Conservation (phyloP, 139 green algal genomes). For the Chlamydomonas sphaeroides region DNA sequence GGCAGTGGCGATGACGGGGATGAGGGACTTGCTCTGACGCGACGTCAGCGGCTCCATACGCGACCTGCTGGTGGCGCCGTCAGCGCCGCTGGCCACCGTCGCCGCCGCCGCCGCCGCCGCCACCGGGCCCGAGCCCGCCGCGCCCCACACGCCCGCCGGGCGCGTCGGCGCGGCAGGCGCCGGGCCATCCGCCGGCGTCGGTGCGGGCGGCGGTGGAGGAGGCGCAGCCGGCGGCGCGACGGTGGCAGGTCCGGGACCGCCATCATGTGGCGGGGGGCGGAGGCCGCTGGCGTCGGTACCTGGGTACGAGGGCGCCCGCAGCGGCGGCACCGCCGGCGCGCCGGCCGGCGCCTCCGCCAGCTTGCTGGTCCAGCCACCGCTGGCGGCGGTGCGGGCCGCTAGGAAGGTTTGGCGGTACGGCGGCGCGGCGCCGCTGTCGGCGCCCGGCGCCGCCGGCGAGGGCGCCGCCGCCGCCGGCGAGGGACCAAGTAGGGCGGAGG, state of each 20-base stretch:
- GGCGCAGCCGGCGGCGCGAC: neutral
- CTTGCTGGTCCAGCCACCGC: slow-evolving; percentile 35
- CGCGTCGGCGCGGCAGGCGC: neutral
- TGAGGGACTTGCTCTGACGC: slow-evolving; percentile 55
- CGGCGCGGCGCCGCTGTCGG: neutral
- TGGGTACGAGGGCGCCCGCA: no score
- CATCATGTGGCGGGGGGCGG: no score
- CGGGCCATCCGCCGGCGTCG: neutral
- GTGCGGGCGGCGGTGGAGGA: neutral
- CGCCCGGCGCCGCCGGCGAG: no score
- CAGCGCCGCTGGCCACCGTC: neutral
- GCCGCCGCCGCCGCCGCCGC: neutral
- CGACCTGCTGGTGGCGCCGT: neutral
- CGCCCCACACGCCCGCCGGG: slow-evolving; percentile 16
- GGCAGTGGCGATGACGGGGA: slow-evolving; percentile 43
- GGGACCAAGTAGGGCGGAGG: neutral
- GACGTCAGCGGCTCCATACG: slow-evolving; percentile 44
- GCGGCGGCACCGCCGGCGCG: no score
- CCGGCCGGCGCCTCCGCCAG: slow-evolving; percentile 8
- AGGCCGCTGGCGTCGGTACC: no score
- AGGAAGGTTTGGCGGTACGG: slow-evolving; percentile 27
- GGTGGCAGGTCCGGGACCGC: no score
- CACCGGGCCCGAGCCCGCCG: neutral
- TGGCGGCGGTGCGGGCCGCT: neutral
- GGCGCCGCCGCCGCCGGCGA: neutral